Evolutionary conservation across 225 moss, liverwort and hornwort genomes (phyloP).

Genomic region (Marchantia paleacea): DNA sequence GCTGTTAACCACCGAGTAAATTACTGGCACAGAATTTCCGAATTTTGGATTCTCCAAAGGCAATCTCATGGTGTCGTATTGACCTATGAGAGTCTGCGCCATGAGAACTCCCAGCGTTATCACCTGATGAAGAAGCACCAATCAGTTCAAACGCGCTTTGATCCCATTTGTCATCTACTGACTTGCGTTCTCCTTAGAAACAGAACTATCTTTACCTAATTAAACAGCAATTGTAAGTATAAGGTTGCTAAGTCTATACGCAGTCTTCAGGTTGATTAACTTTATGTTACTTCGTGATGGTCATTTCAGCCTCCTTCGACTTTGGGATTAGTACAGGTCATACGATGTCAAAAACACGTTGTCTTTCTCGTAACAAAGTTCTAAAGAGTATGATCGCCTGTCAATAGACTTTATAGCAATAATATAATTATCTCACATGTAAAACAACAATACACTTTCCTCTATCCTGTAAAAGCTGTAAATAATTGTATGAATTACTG

Average conservation of each 20-base stretch:
- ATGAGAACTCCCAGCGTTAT: conserved; percentile 60
- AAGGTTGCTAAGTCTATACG: no score
- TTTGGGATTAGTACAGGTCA: no score
- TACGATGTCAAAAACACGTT: no score
- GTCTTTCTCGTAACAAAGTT: neutral
- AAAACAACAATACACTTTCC: no score
- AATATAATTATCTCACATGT: no score
- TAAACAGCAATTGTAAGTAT: no score
- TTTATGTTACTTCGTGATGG: no score
- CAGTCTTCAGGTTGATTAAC: no score
- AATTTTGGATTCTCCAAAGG: conserved; percentile 49
- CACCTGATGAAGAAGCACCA: conserved; percentile 37
- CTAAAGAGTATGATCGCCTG: neutral
- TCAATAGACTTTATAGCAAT: no score
- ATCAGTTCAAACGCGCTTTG: neutral
- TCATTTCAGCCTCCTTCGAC: no score
- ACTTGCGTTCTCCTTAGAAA: neutral
- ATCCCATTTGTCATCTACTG: neutral
- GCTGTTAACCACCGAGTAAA: conserved; percentile 51
- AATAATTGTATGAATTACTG: no score
- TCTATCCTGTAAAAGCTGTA: no score
- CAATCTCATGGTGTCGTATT: conserved; percentile 48
- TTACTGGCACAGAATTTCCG: conserved; percentile 70
- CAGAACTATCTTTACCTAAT: neutral
- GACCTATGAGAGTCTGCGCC: conserved; percentile 56